Evolutionary conservation across 176 grass and related monocot species (phyloP).

Genomic region (Rhynchospora tenuis): DNA sequence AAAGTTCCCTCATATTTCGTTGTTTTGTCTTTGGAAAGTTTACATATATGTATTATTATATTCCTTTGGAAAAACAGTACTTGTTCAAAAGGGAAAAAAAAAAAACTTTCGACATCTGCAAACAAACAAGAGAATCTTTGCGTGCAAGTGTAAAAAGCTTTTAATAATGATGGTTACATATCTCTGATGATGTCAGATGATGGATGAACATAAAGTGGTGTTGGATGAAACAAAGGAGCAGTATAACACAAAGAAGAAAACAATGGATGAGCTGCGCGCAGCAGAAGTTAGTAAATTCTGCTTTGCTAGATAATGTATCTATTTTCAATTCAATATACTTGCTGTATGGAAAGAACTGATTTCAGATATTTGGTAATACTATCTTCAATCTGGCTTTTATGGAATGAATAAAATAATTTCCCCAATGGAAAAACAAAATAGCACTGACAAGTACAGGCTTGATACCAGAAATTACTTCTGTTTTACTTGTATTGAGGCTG

Average conservation of each 20-base stretch:
- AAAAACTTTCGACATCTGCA: too few species aligned
- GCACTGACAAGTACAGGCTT: neutral
- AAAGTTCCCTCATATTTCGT: neutral
- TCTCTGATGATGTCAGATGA: conserved; percentile 46
- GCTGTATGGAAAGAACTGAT: neutral
- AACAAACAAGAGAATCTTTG: neutral
- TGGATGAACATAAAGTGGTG: conserved; percentile 69
- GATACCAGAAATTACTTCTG: neutral
- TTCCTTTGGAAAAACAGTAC: neutral
- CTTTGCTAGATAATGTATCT: neutral
- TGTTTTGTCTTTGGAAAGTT: neutral
- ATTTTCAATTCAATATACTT: conserved; percentile 12
- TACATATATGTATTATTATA: neutral
- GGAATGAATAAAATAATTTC: neutral
- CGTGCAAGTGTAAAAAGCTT: neutral
- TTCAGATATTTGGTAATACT: neutral
- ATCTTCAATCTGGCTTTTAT: neutral
- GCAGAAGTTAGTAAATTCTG: conserved; percentile 45
- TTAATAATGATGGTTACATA: neutral
- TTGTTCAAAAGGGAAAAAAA: neutral
- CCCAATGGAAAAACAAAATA: neutral
- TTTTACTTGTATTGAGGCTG: neutral
- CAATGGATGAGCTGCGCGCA: conserved; percentile 73
- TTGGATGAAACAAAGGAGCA: conserved; percentile 86
- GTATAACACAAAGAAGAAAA: conserved; percentile 76